Base-by-base conservation (phyloP, 2,329 filamentous ascomycete species). In the Tympanopsis confertula region DNA sequence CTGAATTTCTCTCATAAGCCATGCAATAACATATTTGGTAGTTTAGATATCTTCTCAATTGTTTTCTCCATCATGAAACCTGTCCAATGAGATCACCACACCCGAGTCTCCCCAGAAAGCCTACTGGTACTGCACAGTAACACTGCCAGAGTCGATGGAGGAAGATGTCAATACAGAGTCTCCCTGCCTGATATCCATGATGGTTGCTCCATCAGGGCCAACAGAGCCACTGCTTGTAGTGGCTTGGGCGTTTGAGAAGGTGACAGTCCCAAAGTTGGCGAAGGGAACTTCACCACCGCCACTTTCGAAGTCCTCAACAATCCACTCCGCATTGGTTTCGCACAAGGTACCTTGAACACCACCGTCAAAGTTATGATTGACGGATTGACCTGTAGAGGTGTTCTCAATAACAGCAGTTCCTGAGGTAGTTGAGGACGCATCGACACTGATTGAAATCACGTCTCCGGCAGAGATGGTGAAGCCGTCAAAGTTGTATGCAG, bases 301-400 rank as follows among this genome's bases (percentile, higher is more conserved):
- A 3, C 51, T 49, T 42, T 62, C 56, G 44, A 65, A 70, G 44
- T 70, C 66, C 48, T 69, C 66, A 7, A 69, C 62, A 38, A 71
- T 69, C 65, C 67, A 71, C 38, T 71, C 66, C 2, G 65, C 68
- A 38, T 69, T 68, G 38, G 59, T 54, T 26, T 63, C 62, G 37
- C 56, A 62, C 12, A 69, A 55, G 7, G 50, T 46, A 4, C 52
- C 48, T 3, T 49, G 44, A 12, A 45, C 44, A 14, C 62, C 54
- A 5, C 57, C 57, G 15, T 24, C 52, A 39, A 71, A 55, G 3
- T 54, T 62, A 49, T 69, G 56, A 37, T 55, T 61, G 19, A 63
- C 64, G 2, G 47, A 57, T 43, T 63, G 45, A 5, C 68, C 67
- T 3, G 55, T 68, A 5, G 57, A 58, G 35, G 56, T 42, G 45